Conservation (phyloP, 2,329 filamentous ascomycete species). For the Microsporum audouinii region DNA sequence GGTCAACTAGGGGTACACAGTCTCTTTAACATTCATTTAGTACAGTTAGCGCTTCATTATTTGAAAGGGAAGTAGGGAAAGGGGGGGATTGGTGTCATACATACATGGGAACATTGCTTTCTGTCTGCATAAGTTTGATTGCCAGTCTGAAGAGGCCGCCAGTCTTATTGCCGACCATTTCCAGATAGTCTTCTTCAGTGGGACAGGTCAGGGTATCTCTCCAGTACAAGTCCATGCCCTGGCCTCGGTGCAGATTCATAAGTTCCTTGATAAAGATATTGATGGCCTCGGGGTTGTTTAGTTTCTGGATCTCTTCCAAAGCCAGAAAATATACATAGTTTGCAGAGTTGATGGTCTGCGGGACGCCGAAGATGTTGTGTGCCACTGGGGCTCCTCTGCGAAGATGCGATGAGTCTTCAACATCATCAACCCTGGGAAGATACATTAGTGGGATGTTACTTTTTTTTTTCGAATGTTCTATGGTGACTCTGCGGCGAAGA, state of each 20-base stretch:
- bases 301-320: conserved; percentile 22
- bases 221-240: conserved; percentile 33
- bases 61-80: conserved; percentile 6
- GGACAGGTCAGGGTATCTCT: conserved; percentile 25
- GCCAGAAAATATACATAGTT: conserved; percentile 33
- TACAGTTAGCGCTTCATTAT: conserved; percentile 1
- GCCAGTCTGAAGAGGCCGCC: conserved; percentile 31
- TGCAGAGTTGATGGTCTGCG: conserved; percentile 36
- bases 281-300: conserved; percentile 22
- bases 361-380: conserved; percentile 32
- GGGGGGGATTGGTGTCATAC: neutral
- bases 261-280: conserved; percentile 28
- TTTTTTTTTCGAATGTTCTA: neutral
- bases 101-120: conserved; percentile 12
- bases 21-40: conserved; percentile 13
- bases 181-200: conserved; percentile 28
- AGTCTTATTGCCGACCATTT: conserved; percentile 33
- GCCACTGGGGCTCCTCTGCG: conserved; percentile 33
- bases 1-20: conserved; percentile 52
- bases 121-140: conserved; percentile 26
- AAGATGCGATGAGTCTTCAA: conserved; percentile 33
- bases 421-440: conserved; percentile 29
- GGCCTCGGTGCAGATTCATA: conserved; percentile 28
- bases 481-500: neutral
- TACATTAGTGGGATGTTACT: neutral